Evolutionary conservation across 345 rosid genomes (phyloP).

Genomic region (Arabidopsis arenosa): DNA sequence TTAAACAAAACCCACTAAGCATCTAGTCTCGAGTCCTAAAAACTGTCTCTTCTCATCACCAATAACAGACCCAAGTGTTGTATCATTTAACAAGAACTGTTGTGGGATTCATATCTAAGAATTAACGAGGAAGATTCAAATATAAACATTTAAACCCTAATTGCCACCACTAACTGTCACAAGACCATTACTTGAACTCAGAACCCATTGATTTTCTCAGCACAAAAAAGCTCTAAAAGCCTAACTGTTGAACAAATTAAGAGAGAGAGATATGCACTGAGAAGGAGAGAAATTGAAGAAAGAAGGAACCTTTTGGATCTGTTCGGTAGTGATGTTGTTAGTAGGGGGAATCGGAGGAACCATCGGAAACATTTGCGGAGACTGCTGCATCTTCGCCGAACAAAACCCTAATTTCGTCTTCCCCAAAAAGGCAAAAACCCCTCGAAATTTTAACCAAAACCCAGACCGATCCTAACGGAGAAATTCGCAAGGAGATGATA

Average conservation of each 20-base stretch:
- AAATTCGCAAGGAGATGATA: conserved; percentile 3
- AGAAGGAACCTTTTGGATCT: conserved; percentile 86
- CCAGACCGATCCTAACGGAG: background rate
- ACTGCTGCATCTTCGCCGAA: conserved; percentile 74
- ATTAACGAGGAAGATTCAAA: conserved; percentile 6
- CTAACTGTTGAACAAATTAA: background rate
- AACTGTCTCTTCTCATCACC: background rate
- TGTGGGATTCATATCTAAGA: background rate
- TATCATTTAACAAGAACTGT: background rate
- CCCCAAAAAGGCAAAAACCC: background rate
- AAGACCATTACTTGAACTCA: background rate
- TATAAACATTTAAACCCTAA: conserved; percentile 12
- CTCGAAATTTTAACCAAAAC: conserved; percentile 1
- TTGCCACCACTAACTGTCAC: background rate
- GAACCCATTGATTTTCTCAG: conserved; percentile 6
- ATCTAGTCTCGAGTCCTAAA: conserved; percentile 1
- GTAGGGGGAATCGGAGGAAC: conserved; percentile 68
- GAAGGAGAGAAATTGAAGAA: conserved; percentile 13
- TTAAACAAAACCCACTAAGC: background rate
- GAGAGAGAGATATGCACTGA: background rate
- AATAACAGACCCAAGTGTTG: background rate
- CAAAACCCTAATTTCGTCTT: conserved; percentile 36
- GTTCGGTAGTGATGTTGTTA: conserved; percentile 89
- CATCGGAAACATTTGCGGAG: conserved; percentile 77
- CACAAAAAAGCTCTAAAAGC: background rate